Evolutionary conservation across 257 asterid genomes (phyloP).

Genomic region (Solanum tacnaense): DNA sequence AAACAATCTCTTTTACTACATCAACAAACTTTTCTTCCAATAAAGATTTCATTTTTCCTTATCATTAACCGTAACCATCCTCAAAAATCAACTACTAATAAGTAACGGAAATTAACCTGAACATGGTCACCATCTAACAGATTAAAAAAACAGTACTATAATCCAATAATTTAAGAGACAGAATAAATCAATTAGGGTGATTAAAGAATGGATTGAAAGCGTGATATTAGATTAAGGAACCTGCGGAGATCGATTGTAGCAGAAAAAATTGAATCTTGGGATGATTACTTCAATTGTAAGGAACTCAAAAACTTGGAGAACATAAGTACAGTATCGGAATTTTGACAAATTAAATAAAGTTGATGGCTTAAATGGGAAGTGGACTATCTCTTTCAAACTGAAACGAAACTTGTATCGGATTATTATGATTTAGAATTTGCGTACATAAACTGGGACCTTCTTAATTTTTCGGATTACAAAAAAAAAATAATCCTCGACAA

Average conservation of each 20-base stretch:
- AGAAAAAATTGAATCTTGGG: slow-evolving; percentile 17
- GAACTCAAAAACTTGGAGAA: slow-evolving; percentile 19
- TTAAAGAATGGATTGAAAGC: neutral
- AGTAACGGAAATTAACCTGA: slow-evolving; percentile 30
- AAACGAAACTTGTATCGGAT: neutral
- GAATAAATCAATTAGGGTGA: neutral
- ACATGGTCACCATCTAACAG: slow-evolving; percentile 25
- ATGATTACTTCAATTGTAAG: slow-evolving; percentile 24
- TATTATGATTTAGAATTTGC: neutral
- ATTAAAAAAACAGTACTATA: slow-evolving; percentile 17
- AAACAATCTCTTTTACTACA: neutral
- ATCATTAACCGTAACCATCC: neutral
- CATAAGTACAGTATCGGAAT: slow-evolving; percentile 6
- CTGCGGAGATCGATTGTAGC: slow-evolving; percentile 32
- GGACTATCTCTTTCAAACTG: neutral
- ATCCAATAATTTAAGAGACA: slow-evolving; percentile 15
- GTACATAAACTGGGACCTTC: neutral
- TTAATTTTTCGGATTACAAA: neutral
- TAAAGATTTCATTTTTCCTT: neutral
- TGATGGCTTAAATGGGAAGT: neutral
- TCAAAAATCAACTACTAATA: slow-evolving; percentile 3
- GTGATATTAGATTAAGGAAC: slow-evolving; percentile 16
- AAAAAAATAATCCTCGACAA: neutral
- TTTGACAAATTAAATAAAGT: neutral
- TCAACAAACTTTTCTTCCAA: neutral